Evolutionary conservation across 2,329 filamentous ascomycete genomes (phyloP), one percentile per base, ranked within the genome.

Genomic region (Colletotrichum lindemuthianum): DNA sequence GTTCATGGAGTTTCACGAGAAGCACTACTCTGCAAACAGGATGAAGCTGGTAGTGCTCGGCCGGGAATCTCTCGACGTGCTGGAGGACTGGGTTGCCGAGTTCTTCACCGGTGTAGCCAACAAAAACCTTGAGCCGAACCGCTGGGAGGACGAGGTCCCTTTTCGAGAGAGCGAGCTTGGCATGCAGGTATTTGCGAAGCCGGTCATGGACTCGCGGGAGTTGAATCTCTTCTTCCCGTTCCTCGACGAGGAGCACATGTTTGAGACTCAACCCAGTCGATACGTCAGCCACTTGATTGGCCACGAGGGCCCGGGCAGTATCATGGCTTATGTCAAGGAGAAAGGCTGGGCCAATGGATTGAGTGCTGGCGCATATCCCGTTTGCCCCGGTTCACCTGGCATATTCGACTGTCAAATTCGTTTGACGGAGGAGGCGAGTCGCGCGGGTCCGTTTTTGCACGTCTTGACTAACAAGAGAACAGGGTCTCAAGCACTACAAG

Each of bases 11-110:
- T 97, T 97, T 73, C 92, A 97, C 75, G 87, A 89, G 67, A 91
- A 89, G 72, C 90, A 97, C 73, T 97, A 97, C 78, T 97, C 94
- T 1, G 92, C 94, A 63, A 97, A 97, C 73, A 86, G 89, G 43
- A 97, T 97, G 92, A 97, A 97, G 82, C 82, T 97, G 53, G 93
- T 94, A 41, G 88, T 97, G 5, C 78, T 97, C 24, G 94, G 94
- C 1, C 86, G 90, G 54, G 94, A 97, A 75, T 83, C 88, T 6
- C 82, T 97, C 63, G 92, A 97, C 71, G 87, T 93, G 15, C 81
- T 97, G 60, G 90, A 97, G 76, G 81, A 85, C 59, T 97, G 93
- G 94, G 91, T 92, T 1, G 85, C 88, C 3, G 92, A 97, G 70
- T 82, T 97, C 64, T 97, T 97, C 75, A 89, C 92, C 0, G 86